These are phyloP conservation scores for Candida smagusa DNA, from an alignment of 1,139 yeast genomes.

Conservation along the genomic window DNA sequence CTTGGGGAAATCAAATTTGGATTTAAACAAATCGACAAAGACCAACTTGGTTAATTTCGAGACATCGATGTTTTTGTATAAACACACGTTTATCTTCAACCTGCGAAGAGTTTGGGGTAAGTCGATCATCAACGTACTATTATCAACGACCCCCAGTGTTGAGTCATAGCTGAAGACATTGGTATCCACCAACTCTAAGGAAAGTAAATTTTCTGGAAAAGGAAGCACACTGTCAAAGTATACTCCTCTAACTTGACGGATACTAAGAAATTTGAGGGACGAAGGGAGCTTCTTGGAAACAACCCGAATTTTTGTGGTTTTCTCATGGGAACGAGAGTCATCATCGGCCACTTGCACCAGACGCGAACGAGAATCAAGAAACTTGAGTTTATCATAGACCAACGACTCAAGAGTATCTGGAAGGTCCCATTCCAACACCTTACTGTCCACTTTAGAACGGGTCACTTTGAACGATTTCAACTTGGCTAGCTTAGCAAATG, in stretches of 20 bases:
- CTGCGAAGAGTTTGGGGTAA: conserved; percentile 1
- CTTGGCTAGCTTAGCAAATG: not conserved
- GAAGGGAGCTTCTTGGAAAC: not conserved
- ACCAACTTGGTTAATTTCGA: not conserved
- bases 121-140: not conserved
- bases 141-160: not conserved
- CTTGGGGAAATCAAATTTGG: not conserved
- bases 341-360: not conserved
- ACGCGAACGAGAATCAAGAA: not conserved
- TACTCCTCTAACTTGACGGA: not conserved
- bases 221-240: not conserved
- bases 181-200: not conserved
- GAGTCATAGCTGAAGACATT: not conserved
- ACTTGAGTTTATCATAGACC: not conserved
- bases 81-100: not conserved
- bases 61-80: not conserved
- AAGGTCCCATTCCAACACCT: not conserved
- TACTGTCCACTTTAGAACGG: not conserved
- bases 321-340: not conserved
- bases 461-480: not conserved
- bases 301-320: not conserved
- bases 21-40: not conserved
- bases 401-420: not conserved
- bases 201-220: not conserved
- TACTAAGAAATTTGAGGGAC: not conserved